phyloP scores from a whole-genome alignment of 2,329 filamentous ascomycete species.

The Fusarium sp. region DNA sequence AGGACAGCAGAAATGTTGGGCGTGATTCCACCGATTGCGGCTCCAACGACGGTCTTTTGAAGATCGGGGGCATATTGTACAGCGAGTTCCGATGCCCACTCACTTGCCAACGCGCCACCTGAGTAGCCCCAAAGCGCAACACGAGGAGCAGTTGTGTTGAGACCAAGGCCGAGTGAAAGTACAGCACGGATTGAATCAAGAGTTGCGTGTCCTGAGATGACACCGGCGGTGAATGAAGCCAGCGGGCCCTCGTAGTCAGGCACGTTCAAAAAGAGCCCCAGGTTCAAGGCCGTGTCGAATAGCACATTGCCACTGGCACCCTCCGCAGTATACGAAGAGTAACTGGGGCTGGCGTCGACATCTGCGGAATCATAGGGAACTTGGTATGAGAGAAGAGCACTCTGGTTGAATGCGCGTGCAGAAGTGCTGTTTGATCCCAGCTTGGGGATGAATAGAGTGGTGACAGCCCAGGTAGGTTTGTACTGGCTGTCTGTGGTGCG shows the following conservation, averaged over 20 bases:
- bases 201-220: conserved; percentile 59
- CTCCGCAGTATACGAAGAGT: conserved; percentile 17
- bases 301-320: neutral
- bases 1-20: conserved; percentile 58
- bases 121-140: conserved; percentile 69
- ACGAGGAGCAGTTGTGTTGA: conserved; percentile 39
- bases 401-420: conserved; percentile 21
- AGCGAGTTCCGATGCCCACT: conserved; percentile 67
- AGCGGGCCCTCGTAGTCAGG: conserved; percentile 62
- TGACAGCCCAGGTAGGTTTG: conserved; percentile 44
- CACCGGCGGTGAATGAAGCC: conserved; percentile 60
- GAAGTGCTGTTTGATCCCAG: conserved; percentile 35
- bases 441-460: conserved; percentile 40
- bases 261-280: conserved; percentile 54
- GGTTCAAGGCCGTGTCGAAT: conserved; percentile 22
- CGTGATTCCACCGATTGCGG: conserved; percentile 63
- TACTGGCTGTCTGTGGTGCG: conserved; percentile 47
- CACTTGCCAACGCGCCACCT: conserved; percentile 65
- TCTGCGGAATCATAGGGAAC: conserved; percentile 45
- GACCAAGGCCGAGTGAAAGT: conserved; percentile 52
- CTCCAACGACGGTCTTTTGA: conserved; percentile 57
- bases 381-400: conserved; percentile 44
- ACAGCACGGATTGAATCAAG: conserved; percentile 62
- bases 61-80: conserved; percentile 67
- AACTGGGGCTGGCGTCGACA: conserved; percentile 43